Percentiles rank a stretch among this genome's conserved stretches.
These are phyloP conservation scores for Chenopodium formosanum DNA, from an alignment of 148 eudicot species.

Conservation along the genomic window DNA sequence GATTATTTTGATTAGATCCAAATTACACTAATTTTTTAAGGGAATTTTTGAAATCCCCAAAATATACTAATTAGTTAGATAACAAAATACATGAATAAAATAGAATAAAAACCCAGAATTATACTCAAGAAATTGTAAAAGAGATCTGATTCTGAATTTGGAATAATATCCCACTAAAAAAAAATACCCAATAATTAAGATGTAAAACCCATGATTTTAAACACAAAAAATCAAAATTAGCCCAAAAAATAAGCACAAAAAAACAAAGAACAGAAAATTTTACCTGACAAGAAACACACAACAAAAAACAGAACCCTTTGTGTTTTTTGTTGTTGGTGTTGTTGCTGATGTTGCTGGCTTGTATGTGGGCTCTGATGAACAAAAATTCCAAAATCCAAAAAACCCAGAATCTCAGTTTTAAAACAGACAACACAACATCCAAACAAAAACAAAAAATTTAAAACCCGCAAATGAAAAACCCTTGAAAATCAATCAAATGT, in stretches of 20 bases:
- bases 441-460: not conserved
- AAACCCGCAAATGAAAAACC: not conserved
- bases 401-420: slow-evolving; percentile 21
- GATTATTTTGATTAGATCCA: slow-evolving; percentile 26
- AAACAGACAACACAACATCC: slow-evolving; percentile 6
- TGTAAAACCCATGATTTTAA: not conserved
- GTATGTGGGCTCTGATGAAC: slow-evolving; percentile 6
- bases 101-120: not conserved
- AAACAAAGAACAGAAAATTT: not conserved
- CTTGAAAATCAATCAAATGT: not conserved
- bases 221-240: not conserved
- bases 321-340: not conserved
- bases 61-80: not conserved
- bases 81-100: no score
- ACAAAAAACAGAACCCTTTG: slow-evolving; percentile 13
- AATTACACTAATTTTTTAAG: not conserved
- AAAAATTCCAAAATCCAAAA: slow-evolving; percentile 17
- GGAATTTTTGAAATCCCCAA: not conserved
- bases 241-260: slow-evolving; percentile 3
- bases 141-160: slow-evolving; percentile 25
- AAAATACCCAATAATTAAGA: not conserved
- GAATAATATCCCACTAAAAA: slow-evolving; percentile 26
- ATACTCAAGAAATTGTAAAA: slow-evolving; percentile 12
- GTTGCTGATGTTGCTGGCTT: slow-evolving; percentile 14
- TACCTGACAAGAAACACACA: slow-evolving; percentile 27